Evolutionary conservation across 108 stramenopile species (phyloP), one percentile per base, ranked within the genome.

Genomic region (Fragilaria radians): DNA sequence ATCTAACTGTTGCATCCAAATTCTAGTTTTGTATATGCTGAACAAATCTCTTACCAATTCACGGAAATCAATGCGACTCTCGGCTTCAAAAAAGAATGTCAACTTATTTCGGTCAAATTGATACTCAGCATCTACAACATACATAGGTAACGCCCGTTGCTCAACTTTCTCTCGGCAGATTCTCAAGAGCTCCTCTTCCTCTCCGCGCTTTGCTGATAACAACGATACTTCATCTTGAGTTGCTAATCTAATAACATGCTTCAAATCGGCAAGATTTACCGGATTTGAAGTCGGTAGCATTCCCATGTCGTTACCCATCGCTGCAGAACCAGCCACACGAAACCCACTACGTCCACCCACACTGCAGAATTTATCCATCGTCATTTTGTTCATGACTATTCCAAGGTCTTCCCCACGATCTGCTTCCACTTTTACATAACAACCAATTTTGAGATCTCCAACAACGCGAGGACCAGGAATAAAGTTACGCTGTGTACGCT

Each of bases 101-200:
- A 97, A 70, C 77, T 97, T 97, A 78, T 95, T 89, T 29, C 97
- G 85, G 60, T 97, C 97, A 70, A 91, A 97, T 70, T 97, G 96
- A 66, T 95, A 97, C 67, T 97, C 97, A 26, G 97, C 95, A 66
- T 97, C 97, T 27, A 97, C 80, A 45, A 97, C 91, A 42, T 85
- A 70, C 97, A 97, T 97, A 1, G 89, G 89, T 5, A 97, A 70
- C 18, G 81, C 82, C 23, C 94, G 68, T 63, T 95, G 94, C 42
- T 70, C 76, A 19, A 86, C 89, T 78, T 97, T 97, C 5, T 73
- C 67, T n/a, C 93, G 73, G 61, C 94, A 95, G 34, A 97, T 87
- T 63, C 90, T 89, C 22, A 97, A 82, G 42, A 95, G 74, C 59
- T 92, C 84, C 28, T 89, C 93, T 74, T 96, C 95, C 60, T 96